Evolutionary conservation across 2,329 filamentous ascomycete species (phyloP), one percentile per base, ranked within the genome.

Genomic region (Blastomyces emzantsi): DNA sequence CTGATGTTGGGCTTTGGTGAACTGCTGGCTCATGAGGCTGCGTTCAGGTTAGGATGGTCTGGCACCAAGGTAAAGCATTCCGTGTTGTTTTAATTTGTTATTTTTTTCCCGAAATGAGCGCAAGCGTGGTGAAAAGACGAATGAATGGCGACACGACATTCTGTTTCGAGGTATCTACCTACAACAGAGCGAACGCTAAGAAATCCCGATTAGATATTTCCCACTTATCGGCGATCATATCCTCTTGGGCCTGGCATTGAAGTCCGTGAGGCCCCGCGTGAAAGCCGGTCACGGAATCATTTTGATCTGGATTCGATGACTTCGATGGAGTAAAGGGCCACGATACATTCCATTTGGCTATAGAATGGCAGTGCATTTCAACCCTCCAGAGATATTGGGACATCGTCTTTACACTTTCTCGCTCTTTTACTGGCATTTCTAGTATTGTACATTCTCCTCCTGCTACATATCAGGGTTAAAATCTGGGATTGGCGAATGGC

Each of bases 1-100:
- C 85, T 99, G 81, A 99, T 99, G 94, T 79, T 99, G 72, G 94
- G 94, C 1, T 97, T 99, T 73, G 94, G 94, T 69, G 94, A 99
- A 79, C 79, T 99, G 61, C 93, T 99, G 76, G 94, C 94, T 62
- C 94, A 99, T 73, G 94, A 99, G 79, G 88, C 90, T 60, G 94
- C 94, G 1, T 99, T 93, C 73, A 82, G 93, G 71, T 80, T 97
- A 70, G 94, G 94, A 65, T 99, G 94, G 94, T 87, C 89, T 67
- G 88, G 88, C 62, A 97, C 94, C 65, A 96, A 94, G 86, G 94
- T 97, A 82, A 57, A 84, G 68, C 8, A 19, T 39, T 25, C 25
- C 36, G 4, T 58, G 17, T 39, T 47, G 15, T 17, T 17, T 43
- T 43, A 17, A 15, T 43, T 4, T 43, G 15, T 41, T 43, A 43